Evolutionary conservation across 2,329 filamentous ascomycete species (phyloP).

Genomic region (Myotisia sp.): DNA sequence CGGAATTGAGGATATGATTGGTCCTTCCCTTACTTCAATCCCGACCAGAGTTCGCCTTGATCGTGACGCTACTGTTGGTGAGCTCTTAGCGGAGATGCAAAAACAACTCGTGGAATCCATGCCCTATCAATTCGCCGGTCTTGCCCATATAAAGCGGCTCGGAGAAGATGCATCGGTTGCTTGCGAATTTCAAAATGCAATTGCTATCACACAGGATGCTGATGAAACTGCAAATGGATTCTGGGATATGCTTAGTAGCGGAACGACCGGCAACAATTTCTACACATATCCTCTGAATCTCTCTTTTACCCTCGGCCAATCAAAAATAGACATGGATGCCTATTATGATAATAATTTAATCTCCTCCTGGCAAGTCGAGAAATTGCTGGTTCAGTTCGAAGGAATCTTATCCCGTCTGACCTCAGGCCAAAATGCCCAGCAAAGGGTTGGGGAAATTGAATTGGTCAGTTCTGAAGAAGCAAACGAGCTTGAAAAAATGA

Average conservation of each 20-base stretch:
- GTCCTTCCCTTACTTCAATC: constrained; percentile 28
- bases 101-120: constrained; percentile 39
- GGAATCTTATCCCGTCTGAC: constrained; percentile 9
- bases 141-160: constrained; percentile 36
- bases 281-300: constrained; percentile 11
- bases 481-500: constrained; percentile 5
- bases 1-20: constrained; percentile 27
- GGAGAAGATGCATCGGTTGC: constrained; percentile 30
- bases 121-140: constrained; percentile 44
- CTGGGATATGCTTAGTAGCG: constrained; percentile 9
- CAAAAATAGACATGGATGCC: constrained; percentile 9
- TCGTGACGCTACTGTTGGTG: constrained; percentile 22
- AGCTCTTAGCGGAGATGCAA: constrained; percentile 42
- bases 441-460: constrained; percentile 8
- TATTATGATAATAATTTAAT: constrained; percentile 12
- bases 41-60: constrained; percentile 24
- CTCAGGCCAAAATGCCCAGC: constrained; percentile 4
- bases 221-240: constrained; percentile 12
- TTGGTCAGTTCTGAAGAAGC: constrained; percentile 6
- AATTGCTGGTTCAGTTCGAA: constrained; percentile 12
- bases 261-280: constrained; percentile 9
- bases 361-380: constrained; percentile 11
- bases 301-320: constrained; percentile 10
- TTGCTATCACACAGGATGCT: constrained; percentile 21
- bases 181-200: constrained; percentile 28